phyloP scores from a whole-genome alignment of 2,329 filamentous ascomycete species.

The Alternaria arborescens region DNA sequence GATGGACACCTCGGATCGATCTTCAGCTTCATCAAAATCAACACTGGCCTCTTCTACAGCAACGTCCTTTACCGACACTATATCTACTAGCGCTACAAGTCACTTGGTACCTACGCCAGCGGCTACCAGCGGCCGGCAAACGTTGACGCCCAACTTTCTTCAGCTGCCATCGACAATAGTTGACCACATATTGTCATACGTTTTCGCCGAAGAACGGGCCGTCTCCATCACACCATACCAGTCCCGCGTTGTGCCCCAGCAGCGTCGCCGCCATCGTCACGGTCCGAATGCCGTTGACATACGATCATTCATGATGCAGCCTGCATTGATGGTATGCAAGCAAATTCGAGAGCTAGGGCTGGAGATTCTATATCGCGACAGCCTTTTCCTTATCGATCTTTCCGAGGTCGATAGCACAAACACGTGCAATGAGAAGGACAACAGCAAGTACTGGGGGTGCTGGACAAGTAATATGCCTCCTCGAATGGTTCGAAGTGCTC shows the following conservation, averaged over 20 bases:
- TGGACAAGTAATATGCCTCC: slow-evolving; percentile 30
- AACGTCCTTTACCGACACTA: slow-evolving; percentile 8
- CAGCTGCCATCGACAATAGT: slow-evolving; percentile 28
- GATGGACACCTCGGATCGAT: not conserved
- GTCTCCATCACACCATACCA: slow-evolving; percentile 23
- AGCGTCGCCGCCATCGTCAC: slow-evolving; percentile 27
- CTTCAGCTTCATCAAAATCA: slow-evolving; percentile 16
- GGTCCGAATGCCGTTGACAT: slow-evolving; percentile 33
- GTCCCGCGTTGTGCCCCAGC: slow-evolving; percentile 21
- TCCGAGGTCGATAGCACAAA: slow-evolving; percentile 26
- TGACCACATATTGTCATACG: slow-evolving; percentile 31
- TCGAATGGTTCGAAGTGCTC: slow-evolving; percentile 25
- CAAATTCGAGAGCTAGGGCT: slow-evolving; percentile 13
- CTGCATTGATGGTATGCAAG: slow-evolving; percentile 10
- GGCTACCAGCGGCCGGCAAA: not conserved
- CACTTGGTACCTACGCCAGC: not conserved
- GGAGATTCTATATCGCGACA: slow-evolving; percentile 31
- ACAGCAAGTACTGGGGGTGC: slow-evolving; percentile 28
- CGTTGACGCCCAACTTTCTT: slow-evolving; percentile 15
- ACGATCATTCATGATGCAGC: slow-evolving; percentile 23
- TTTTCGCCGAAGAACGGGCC: slow-evolving; percentile 25
- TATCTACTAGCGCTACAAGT: slow-evolving; percentile 1
- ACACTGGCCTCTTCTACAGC: slow-evolving; percentile 20
- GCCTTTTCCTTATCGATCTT: slow-evolving; percentile 34
- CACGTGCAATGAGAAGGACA: slow-evolving; percentile 19